These are phyloP conservation scores for Fraxinus xanthoxyloides DNA, from an alignment of 305 asterid genomes.

Conservation along the genomic window DNA sequence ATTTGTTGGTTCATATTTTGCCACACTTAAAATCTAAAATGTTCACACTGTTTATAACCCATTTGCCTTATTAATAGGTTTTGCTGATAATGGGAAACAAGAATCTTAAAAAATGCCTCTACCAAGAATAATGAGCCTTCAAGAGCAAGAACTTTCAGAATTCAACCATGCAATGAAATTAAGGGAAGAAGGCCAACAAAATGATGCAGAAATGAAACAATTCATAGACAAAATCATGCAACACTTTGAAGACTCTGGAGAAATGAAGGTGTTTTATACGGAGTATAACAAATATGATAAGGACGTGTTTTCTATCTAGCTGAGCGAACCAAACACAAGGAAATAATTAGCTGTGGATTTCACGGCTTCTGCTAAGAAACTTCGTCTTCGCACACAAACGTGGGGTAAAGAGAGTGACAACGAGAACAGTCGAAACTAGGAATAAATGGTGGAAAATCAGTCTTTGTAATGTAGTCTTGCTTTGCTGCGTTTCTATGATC, in stretches of 20 bases:
- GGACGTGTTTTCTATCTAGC: neutral
- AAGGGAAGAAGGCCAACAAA: neutral
- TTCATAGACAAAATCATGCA: neutral
- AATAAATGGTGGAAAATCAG: neutral
- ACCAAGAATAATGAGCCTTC: slow-evolving; percentile 27
- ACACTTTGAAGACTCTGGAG: slow-evolving; percentile 1
- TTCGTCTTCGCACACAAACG: slow-evolving; percentile 15
- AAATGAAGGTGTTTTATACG: neutral
- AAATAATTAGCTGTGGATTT: slow-evolving; percentile 22
- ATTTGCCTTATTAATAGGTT: too few relatives aligned
- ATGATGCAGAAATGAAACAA: neutral
- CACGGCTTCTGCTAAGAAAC: slow-evolving; percentile 31
- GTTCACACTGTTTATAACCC: too few relatives aligned
- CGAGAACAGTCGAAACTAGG: slow-evolving; percentile 4
- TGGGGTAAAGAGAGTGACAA: slow-evolving; percentile 16
- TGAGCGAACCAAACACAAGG: neutral
- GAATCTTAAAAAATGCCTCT: neutral
- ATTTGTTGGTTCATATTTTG: too few relatives aligned
- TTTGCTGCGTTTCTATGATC: neutral
- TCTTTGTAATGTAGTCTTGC: neutral
- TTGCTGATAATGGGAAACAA: neutral
- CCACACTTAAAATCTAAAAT: too few relatives aligned
- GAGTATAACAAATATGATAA: too few relatives aligned
- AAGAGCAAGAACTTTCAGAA: slow-evolving; percentile 26
- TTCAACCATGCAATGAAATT: neutral